Base-by-base conservation (phyloP, 2,329 filamentous ascomycete genomes). In the Akanthomyces dipterigenus region DNA sequence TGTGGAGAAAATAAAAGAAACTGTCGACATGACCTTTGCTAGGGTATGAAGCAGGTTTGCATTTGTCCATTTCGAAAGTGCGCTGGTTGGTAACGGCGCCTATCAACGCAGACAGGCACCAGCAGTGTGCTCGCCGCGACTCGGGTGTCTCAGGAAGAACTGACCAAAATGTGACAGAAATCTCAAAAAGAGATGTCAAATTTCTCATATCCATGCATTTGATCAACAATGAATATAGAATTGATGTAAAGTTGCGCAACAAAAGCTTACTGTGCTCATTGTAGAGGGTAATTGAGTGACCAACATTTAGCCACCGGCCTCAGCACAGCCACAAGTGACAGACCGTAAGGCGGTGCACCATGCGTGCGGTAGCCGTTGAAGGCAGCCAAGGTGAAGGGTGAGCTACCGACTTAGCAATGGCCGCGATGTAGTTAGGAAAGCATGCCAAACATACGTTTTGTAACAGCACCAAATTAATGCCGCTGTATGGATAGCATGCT, bases 1-100 rank as follows among this genome's bases (percentile, higher is more conserved):
- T 31, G 66, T 61, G n/a, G 7, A 22, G 2, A 68, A 58, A 20
- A 63, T 64, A 6, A 63, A 60, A 26, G 60, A 67, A 14, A 28
- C 64, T 3, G 40, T 69, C 3, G 6, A 53, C 4, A 26, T 5
- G 38, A 54, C 61, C 2, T 66, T 68, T 22, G 28, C 34, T 12
- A 11, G n/a, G 11, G 34, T 42, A 20, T 58, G 40, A 57, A 14
- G 12, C 6, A 16, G 14, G 18, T 9, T 5, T 3, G 12, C 2
- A 18, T 5, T 46, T 2, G 43, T 18, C 22, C 14, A 26, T 24
- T 4, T 14, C 22, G 9, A 12, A 7, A 20, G 11, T 20, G 14
- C 16, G 12, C 5, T 5, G 5, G 2, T 24, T 18, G 3, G 12
- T 3, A 5, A 46, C 22, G 36, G 12, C 16, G 36, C 14, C 11